A percentile compares a stretch with the other conserved stretches of the same genome.
Conservation (phyloP, 2,329 filamentous ascomycete genomes). For the Beauveria sp. region DNA sequence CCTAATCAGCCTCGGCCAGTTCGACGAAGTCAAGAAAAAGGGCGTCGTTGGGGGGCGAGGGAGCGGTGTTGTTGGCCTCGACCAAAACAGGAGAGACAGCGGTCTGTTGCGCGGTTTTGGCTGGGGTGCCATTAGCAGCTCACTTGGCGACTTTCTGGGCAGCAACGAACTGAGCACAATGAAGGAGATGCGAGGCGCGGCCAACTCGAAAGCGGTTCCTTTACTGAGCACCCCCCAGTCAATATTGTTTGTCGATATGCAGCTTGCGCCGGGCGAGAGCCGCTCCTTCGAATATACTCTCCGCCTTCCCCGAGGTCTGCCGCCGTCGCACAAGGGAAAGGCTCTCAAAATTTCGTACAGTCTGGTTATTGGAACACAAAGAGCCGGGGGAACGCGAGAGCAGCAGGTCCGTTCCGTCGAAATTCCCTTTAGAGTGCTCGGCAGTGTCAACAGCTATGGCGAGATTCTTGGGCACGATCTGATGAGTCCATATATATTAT, state of each 20-base stretch:
- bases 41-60: conserved; percentile 82
- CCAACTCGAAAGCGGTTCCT: conserved; percentile 79
- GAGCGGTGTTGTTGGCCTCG: conserved; percentile 76
- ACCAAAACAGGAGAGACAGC: conserved; percentile 64
- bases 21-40: conserved; percentile 94
- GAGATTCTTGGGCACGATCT: conserved; percentile 89
- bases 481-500: conserved; percentile 85
- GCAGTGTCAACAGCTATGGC: conserved; percentile 82
- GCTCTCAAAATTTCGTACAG: conserved; percentile 92
- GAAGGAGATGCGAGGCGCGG: conserved; percentile 86
- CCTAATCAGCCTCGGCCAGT: conserved; percentile 77
- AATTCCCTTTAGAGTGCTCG: conserved; percentile 85
- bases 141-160: conserved; percentile 79
- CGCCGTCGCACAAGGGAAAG: conserved; percentile 82
- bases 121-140: conserved; percentile 83
- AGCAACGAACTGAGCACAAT: conserved; percentile 84
- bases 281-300: conserved; percentile 82
- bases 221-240: conserved; percentile 93
- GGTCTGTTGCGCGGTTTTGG: conserved; percentile 78
- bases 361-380: conserved; percentile 83
- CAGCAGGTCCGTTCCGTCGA: conserved; percentile 87
- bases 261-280: conserved; percentile 81
- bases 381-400: conserved; percentile 68
- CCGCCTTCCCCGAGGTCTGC: conserved; percentile 77
- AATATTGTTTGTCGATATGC: conserved; percentile 88